Base-by-base conservation (phyloP, 2,329 filamentous ascomycete species). In the Grosmannia serpens region DNA sequence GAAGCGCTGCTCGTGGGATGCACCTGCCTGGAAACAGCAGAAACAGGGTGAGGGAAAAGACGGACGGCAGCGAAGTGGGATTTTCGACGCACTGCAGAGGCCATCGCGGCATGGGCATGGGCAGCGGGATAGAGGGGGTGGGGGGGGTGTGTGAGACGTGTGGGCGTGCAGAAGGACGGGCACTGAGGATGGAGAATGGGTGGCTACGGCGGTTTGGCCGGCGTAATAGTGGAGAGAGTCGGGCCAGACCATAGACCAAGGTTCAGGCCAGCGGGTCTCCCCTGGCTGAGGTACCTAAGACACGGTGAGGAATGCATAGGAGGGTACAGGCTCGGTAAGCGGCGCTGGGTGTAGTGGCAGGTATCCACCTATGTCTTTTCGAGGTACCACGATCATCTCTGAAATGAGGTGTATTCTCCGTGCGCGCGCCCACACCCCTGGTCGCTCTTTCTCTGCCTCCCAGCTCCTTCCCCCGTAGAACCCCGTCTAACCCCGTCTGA, bases 151-250 rank as follows among this genome's bases (percentile, higher is more conserved):
- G 50, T 29, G 24, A 35, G 27, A 22, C 26, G 24, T 26, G 26
- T 50, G 26, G 47, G 26, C 47, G 47, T 50, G 47, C 47, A 50
- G 47, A 50, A 17, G 20, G 6, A 15, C 38, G 6, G 38, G 9
- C 24, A 26, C 27, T 20, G 7, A 15, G 53, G 10, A 44, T 20
- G 49, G 35, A 54, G 53, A 27, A 31, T 33, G 70, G 66, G 69
- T 70, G 68, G 67, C 70, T 68, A 72, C 78, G 78, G 78, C 77
- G 75, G 69, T 78, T 77, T 80, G 70, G 72, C 77, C 78, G 78
- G 78, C 76, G 71, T 74, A 80, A 81, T 79, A 78, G 78, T 81
- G 78, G 78, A 74, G 76, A 68, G 60, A 56, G 56, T 58, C 57
- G 59, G 60, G 59, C 58, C 60, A 63, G 60, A 61, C 55, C 58